Conservation (phyloP, 495 filamentous ascomycete genomes). For the Platismatia glauca region DNA sequence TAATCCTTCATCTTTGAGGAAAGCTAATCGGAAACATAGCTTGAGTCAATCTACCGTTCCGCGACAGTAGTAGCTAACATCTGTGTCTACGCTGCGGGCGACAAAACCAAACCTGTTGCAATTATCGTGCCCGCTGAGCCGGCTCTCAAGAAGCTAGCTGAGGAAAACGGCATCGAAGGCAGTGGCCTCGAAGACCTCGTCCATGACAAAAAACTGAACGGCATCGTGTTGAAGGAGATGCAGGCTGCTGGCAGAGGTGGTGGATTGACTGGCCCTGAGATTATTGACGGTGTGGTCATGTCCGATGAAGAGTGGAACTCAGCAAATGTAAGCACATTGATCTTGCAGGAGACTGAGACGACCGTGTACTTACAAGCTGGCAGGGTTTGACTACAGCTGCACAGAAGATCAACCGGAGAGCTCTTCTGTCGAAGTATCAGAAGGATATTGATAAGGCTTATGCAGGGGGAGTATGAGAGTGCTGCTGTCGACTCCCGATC, state of each 20-base stretch:
- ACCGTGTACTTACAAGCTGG: constrained; percentile 8
- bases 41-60: constrained; percentile 89
- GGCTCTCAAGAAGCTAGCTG: constrained; percentile 75
- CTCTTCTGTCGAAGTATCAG: constrained; percentile 39
- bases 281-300: constrained; percentile 84
- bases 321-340: constrained; percentile 68
- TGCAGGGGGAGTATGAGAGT: constrained; percentile 1
- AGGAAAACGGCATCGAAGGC: constrained; percentile 60
- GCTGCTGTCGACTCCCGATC: background rate
- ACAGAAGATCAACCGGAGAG: constrained; percentile 49
- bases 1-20: background rate
- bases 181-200: constrained; percentile 67
- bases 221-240: constrained; percentile 71
- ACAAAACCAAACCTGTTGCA: constrained; percentile 78
- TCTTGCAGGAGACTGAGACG: background rate
- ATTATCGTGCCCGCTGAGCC: constrained; percentile 89
- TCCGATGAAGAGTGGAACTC: constrained; percentile 97
- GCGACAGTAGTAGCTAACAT: constrained; percentile 83
- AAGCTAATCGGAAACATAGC: constrained; percentile 31
- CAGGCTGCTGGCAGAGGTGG: constrained; percentile 65
- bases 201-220: constrained; percentile 73
- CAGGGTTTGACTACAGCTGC: constrained; percentile 47
- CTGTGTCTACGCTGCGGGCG: constrained; percentile 78
- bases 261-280: constrained; percentile 77
- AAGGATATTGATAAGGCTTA: constrained; percentile 42